Conservation (phyloP, 1,139 yeast species). For the Hyphopichia fennica region DNA sequence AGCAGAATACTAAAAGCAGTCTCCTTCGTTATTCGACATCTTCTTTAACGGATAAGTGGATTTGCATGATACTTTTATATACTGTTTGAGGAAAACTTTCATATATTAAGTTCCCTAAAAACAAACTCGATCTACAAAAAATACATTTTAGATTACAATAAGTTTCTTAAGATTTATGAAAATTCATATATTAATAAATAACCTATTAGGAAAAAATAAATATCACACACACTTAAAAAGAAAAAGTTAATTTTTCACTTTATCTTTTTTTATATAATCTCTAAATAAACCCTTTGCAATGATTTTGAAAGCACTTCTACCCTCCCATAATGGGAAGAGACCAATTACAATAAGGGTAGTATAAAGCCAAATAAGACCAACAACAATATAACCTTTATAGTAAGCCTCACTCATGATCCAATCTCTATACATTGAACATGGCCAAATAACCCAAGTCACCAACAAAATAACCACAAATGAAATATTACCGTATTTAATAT, state of each 20-base stretch:
- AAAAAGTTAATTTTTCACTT: background rate
- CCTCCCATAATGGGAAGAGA: conserved; percentile 37
- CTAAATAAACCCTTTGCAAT: conserved; percentile 23
- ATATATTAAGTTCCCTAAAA: too few species aligned
- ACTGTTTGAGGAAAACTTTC: too few species aligned
- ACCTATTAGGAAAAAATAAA: background rate
- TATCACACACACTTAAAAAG: background rate
- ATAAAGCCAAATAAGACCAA: conserved; percentile 41
- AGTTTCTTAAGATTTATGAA: too few species aligned
- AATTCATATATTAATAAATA: too few species aligned
- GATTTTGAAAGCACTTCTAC: conserved; percentile 25
- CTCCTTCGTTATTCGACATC: too few species aligned
- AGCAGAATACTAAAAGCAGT: too few species aligned
- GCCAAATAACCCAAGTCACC: conserved; percentile 44
- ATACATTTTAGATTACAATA: too few species aligned
- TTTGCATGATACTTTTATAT: too few species aligned
- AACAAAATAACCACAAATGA: conserved; percentile 27
- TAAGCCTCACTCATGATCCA: conserved; percentile 40
- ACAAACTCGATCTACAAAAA: too few species aligned
- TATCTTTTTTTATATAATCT: conserved; percentile 10
- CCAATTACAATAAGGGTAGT: conserved; percentile 32
- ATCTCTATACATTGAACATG: conserved; percentile 46
- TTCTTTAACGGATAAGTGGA: too few species aligned
- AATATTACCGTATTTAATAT: conserved; percentile 28
- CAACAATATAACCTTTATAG: conserved; percentile 42